Conservation (phyloP, 345 rosid genomes). For the Theobroma cacao region DNA sequence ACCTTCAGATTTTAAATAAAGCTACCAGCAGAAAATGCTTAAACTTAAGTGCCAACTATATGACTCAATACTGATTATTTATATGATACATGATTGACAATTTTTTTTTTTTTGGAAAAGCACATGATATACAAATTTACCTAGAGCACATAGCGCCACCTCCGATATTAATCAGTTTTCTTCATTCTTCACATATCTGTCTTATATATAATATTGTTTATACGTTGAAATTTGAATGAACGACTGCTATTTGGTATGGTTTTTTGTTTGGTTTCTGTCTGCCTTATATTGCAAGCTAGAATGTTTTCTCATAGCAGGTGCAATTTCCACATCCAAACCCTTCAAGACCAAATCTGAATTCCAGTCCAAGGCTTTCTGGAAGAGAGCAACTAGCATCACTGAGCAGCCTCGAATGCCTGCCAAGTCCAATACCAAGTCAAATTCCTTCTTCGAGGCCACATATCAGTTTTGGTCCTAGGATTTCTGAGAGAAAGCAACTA, state of each 20-base stretch:
- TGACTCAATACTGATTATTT: no score
- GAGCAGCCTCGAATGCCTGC: not conserved
- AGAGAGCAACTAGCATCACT: not conserved
- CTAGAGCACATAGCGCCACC: not conserved
- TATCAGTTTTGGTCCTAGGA: not conserved
- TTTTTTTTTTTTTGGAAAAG: no score
- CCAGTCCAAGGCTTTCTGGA: not conserved
- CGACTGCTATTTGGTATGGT: not conserved
- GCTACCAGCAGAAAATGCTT: no score
- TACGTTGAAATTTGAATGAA: not conserved
- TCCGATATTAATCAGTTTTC: not conserved
- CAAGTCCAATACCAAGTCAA: not conserved
- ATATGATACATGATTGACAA: no score
- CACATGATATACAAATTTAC: no score
- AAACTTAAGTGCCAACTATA: no score
- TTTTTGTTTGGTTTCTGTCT: not conserved
- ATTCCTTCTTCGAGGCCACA: not conserved
- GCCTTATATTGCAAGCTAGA: not conserved
- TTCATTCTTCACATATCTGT: not conserved
- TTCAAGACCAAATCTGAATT: not conserved
- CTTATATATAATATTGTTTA: not conserved
- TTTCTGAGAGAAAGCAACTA: slow-evolving; percentile 13
- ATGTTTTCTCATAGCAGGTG: slow-evolving; percentile 10
- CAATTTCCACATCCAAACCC: not conserved
- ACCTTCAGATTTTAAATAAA: no score